These are phyloP conservation scores for Massariosphaeria phaeospora DNA, from an alignment of 495 filamentous ascomycete species.

Conservation along the genomic window DNA sequence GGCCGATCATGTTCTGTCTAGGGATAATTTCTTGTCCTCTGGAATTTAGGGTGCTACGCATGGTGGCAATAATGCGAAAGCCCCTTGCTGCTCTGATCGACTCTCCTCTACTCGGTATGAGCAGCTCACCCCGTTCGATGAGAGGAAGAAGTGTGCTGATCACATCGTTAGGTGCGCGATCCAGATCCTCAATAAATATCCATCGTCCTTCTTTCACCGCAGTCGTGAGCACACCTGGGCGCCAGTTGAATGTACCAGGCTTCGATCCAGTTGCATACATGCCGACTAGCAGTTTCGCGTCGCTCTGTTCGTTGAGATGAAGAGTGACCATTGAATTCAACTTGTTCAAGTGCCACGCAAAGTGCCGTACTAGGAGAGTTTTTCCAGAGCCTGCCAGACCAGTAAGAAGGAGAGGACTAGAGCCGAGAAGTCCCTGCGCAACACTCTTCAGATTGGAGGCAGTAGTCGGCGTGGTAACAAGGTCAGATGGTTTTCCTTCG, in stretches of 20 bases:
- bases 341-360: conserved; percentile 70
- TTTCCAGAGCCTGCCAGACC: conserved; percentile 88
- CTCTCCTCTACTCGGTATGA: conserved; percentile 82
- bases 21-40: conserved; percentile 60
- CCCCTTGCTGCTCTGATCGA: conserved; percentile 72
- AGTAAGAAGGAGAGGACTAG: conserved; percentile 70
- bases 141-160: conserved; percentile 86
- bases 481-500: conserved; percentile 24
- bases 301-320: conserved; percentile 94
- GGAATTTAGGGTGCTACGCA: conserved; percentile 69
- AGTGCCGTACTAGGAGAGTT: conserved; percentile 75
- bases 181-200: conserved; percentile 94
- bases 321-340: conserved; percentile 77
- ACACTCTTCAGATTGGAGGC: conserved; percentile 62
- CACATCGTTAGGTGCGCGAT: conserved; percentile 92
- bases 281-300: conserved; percentile 90
- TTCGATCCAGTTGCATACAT: conserved; percentile 82
- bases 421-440: conserved; percentile 56
- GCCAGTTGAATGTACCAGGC: conserved; percentile 86
- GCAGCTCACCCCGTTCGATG: conserved; percentile 79
- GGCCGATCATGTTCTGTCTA: conserved; percentile 61
- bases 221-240: conserved; percentile 87
- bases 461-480: conserved; percentile 71
- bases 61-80: conserved; percentile 86
- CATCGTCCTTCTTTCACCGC: conserved; percentile 90